Conservation (phyloP, 805 yeast genomes). For the Candida coleopterorum region DNA sequence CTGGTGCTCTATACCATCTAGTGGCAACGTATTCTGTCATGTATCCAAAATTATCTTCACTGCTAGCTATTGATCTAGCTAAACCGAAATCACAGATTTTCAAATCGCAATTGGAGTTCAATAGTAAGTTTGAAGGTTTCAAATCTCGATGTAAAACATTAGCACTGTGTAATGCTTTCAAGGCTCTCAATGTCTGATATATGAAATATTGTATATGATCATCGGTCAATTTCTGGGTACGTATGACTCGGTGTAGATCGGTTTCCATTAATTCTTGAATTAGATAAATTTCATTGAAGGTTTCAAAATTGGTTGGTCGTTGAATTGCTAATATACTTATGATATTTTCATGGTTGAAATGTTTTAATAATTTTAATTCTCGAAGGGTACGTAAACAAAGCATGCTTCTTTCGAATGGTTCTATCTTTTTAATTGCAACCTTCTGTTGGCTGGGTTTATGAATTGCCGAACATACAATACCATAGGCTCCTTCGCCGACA, state of each 20-base stretch:
- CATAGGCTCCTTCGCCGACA: conserved; percentile 96
- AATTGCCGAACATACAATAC: conserved; percentile 84
- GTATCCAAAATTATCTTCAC: conserved; percentile 65
- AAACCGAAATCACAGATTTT: conserved; percentile 94
- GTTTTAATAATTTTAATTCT: conserved; percentile 82
- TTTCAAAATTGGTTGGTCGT: conserved; percentile 69
- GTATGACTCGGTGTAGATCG: conserved; percentile 74
- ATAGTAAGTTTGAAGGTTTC: conserved; percentile 80
- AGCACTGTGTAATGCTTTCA: conserved; percentile 90
- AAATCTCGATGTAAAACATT: conserved; percentile 90
- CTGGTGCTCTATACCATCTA: conserved; percentile 97
- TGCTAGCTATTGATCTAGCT: conserved; percentile 63
- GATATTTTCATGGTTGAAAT: conserved; percentile 91
- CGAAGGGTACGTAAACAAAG: conserved; percentile 85
- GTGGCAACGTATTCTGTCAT: conserved; percentile 99
- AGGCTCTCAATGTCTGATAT: conserved; percentile 85
- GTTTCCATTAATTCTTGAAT: conserved; percentile 89
- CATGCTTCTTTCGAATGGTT: conserved; percentile 86
- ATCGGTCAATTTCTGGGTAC: conserved; percentile 78
- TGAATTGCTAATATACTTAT: conserved; percentile 87
- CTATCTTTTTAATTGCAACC: conserved; percentile 94
- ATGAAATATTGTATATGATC: conserved; percentile 93
- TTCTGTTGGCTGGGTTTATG: conserved; percentile 81
- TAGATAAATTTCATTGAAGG: conserved; percentile 81
- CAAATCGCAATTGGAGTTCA: conserved; percentile 90